Base-by-base conservation (phyloP, 192 early-diverging fungal genomes). In the Cetraspora pellucida region DNA sequence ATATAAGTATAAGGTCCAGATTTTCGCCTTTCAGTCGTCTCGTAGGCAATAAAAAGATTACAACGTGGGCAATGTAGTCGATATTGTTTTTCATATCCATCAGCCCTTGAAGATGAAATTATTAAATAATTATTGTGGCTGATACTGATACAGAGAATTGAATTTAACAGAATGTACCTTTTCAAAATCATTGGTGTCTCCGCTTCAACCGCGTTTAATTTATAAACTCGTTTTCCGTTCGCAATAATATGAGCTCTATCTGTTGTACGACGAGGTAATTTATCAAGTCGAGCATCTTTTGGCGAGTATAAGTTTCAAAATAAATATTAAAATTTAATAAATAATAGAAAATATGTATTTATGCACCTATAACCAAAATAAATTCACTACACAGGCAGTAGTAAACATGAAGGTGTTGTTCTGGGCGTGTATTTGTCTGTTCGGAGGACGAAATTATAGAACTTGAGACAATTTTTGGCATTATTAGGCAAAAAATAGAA, bases 341-440 rank as follows among this genome's bases (percentile, higher is more conserved):
- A 37, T 31, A 21, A 27, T 10, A 31, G 11, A 31, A 46, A 46
- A 21, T 7, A 57, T 13, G 7, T 21, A 44, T 23, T 25, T 31
- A 21, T 13, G 21, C 78, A 84, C 83, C 83, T 75, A 89, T 89
- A 8, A 87, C 88, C 10, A 89, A 80, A 75, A 89, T 80, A 76
- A 89, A 89, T 77, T 89, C 88, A 58, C 85, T 87, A 70, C 88
- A 89, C 19, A 87, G 75, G 65, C 88, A 89, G 49, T 89, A 89
- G 66, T 89, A 89, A 11, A 86, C 85, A 64, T 87, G 86, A 47
- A 89, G 63, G 19, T 84, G 81, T 49, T 80, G 82, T 37, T 80
- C 77, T 31, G 80, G 80, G 27, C 81, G 80, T 57, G 81, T 75
- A 69, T 80, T 77, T 11, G 50, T n/a, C 52, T 76, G 74, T 80